phyloP scores from a whole-genome alignment of 148 eudicot genomes.

The Vaccinium myrtillus region DNA sequence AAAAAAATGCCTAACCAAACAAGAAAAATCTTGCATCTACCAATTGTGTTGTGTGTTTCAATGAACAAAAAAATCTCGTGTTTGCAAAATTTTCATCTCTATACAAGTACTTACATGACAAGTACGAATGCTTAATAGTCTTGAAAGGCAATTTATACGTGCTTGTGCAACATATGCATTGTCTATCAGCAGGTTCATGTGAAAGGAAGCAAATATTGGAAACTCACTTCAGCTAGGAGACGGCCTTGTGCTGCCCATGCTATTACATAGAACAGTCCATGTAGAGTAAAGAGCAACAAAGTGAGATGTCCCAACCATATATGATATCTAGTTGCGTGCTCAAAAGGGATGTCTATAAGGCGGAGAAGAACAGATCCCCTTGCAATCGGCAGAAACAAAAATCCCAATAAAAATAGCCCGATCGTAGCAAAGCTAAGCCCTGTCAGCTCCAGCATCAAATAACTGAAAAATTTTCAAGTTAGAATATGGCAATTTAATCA shows the following conservation, averaged over 20 bases:
- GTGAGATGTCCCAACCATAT: constrained; percentile 97
- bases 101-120: too few species aligned
- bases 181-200: neutral
- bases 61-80: too few species aligned
- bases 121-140: neutral
- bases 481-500: neutral
- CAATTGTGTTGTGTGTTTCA: too few species aligned
- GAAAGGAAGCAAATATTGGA: neutral
- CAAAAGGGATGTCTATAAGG: constrained; percentile 71
- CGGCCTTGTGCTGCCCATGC: constrained; percentile 59
- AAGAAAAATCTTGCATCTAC: too few species aligned
- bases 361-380: constrained; percentile 80
- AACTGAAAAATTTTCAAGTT: constrained; percentile 33
- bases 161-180: neutral
- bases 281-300: constrained; percentile 69
- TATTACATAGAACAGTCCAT: constrained; percentile 54
- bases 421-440: constrained; percentile 55
- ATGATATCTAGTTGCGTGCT: constrained; percentile 84
- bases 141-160: neutral
- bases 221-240: constrained; percentile 50
- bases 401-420: constrained; percentile 64
- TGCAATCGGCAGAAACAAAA: constrained; percentile 77
- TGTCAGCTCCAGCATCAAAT: constrained; percentile 41
- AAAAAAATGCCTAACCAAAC: too few species aligned
- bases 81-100: too few species aligned